Conservation (phyloP, 140 eudicot genomes). For the Eryngium alpinum region DNA sequence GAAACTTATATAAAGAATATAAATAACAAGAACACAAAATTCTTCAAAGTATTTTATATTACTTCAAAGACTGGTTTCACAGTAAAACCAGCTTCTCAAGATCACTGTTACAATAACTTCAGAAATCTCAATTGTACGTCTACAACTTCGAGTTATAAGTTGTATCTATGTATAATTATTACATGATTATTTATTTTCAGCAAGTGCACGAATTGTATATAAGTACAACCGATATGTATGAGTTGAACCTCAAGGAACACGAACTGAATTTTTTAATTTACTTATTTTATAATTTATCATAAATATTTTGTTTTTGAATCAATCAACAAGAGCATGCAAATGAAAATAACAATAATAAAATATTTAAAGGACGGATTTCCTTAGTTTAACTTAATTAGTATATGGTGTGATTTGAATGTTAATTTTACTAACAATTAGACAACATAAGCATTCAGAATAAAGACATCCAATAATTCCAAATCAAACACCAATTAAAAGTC, state of each 20-base stretch:
- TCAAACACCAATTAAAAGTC: background rate
- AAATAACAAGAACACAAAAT: too few species aligned
- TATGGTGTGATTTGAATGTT: background rate
- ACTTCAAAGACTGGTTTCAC: too few species aligned
- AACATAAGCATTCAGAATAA: background rate
- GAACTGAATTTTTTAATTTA: background rate
- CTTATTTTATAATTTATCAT: too few species aligned
- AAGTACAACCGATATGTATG: background rate
- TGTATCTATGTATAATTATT: too few species aligned
- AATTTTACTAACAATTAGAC: background rate
- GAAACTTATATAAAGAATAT: too few species aligned
- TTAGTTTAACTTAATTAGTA: background rate
- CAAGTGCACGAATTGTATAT: background rate
- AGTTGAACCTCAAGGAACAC: background rate
- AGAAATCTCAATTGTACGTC: too few species aligned
- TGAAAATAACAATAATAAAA: background rate
- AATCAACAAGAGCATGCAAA: background rate
- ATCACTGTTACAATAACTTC: too few species aligned
- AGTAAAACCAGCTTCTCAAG: too few species aligned
- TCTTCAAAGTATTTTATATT: too few species aligned
- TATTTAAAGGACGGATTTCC: background rate
- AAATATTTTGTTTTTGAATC: too few species aligned
- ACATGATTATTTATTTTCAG: too few species aligned
- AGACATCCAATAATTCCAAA: background rate
- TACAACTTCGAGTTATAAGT: too few species aligned